Base-by-base conservation (phyloP, 1,284 basidiomycete genomes). In the Agroathelia rolfsii region DNA sequence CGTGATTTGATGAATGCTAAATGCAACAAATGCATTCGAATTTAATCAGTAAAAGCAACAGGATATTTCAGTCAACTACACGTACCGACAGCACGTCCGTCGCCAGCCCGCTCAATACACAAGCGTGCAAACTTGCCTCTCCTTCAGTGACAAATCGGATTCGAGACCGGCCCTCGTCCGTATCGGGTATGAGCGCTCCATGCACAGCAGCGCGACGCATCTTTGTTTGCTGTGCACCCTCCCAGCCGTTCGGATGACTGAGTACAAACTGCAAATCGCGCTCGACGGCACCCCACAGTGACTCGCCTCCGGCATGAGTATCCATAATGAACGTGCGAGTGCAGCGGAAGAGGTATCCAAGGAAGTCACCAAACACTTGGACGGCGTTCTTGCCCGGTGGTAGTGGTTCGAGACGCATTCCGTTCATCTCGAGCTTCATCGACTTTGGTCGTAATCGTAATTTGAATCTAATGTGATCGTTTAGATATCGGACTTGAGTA, bases 221-320 rank as follows among this genome's bases (percentile, higher is more conserved):
- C 51, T 72, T 75, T 22, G 73, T 72, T 49, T 85, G 82, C 46
- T 84, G 81, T 1, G 76, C 75, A 12, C 80, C 80, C 47, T 84
- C 81, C 81, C 81, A 85, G 6, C 81, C 81, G 44, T 84, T 85
- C 8, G 82, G 81, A 50, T 84, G 81, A 28, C 72, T 76, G 28
- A 84, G 56, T 5, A 85, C 77, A 41, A 83, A 72, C 45, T 83
- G 74, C 28, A 81, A 65, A 14, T 74, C 64, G 23, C 65, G 47
- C 47, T 82, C 75, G 19, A 84, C 69, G 4, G 69, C 62, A 15
- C 62, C 64, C 79, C 81, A 84, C 1, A 83, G 53, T 12, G 63
- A 56, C 15, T 58, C 56, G 0, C 78, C 78, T 41, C 76, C 75
- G 8, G 75, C 78, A 46, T 85, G 79, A 6, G 79, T 83, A 41